These are phyloP conservation scores for Viola odorata DNA, from an alignment of 345 rosid species.

Conservation along the genomic window DNA sequence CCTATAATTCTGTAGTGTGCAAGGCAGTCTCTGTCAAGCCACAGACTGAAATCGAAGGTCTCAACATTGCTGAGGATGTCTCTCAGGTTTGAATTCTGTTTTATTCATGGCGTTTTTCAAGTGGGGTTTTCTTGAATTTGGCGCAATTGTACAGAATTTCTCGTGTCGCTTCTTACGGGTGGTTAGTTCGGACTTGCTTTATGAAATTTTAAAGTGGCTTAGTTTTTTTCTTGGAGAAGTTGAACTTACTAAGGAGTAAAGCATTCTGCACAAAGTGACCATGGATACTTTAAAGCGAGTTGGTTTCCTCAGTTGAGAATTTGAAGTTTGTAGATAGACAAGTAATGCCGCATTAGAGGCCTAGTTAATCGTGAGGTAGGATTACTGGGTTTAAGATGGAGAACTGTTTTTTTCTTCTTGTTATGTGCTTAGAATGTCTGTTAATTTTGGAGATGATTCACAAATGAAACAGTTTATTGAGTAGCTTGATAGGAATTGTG, in stretches of 20 bases:
- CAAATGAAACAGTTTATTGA: no score
- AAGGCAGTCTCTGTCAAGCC: conserved; percentile 62
- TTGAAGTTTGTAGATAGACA: neutral
- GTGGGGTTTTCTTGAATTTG: neutral
- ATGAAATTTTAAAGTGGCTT: conserved; percentile 9
- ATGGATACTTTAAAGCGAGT: no score
- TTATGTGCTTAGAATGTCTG: no score
- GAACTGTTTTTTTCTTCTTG: neutral
- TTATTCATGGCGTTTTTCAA: neutral
- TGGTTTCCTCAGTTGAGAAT: neutral
- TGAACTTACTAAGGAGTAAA: neutral
- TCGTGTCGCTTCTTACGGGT: no score
- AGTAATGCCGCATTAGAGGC: no score
- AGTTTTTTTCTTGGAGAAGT: conserved; percentile 1
- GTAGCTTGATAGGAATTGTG: no score
- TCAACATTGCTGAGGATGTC: conserved; percentile 82
- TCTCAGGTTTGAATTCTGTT: conserved; percentile 42
- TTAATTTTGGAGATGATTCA: no score
- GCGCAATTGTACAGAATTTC: no score
- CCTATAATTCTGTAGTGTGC: conserved; percentile 43
- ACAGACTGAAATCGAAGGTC: conserved; percentile 50
- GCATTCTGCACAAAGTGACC: neutral
- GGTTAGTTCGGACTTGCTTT: neutral
- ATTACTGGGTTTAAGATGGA: neutral
- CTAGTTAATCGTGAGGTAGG: no score